phyloP scores from a whole-genome alignment of 768 basidiomycete genomes.

The Boletales sp. region DNA sequence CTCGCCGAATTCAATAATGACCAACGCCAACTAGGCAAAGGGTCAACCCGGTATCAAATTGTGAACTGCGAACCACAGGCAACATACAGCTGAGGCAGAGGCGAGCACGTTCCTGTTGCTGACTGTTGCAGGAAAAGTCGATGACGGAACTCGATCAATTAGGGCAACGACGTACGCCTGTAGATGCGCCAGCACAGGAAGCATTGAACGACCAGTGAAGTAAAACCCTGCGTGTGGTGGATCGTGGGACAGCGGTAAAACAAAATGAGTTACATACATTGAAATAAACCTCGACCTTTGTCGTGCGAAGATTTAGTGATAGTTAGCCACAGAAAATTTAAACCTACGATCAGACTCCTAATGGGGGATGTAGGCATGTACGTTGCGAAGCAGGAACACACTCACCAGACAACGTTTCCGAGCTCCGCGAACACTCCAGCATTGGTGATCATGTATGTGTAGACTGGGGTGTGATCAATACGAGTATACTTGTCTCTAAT shows the following conservation, averaged over 20 bases:
- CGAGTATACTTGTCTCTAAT: neutral
- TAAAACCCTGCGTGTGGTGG: conserved; percentile 28
- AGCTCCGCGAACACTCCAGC: conserved; percentile 32
- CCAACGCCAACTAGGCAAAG: conserved; percentile 22
- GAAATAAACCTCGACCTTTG: conserved; percentile 47
- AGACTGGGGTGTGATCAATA: conserved; percentile 33
- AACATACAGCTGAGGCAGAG: conserved; percentile 29
- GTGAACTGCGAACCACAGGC: neutral
- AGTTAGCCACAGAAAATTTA: neutral
- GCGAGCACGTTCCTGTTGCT: conserved; percentile 44
- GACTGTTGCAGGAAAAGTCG: conserved; percentile 31
- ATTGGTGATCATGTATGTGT: conserved; percentile 45
- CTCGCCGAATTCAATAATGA: conserved; percentile 39
- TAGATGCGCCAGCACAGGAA: conserved; percentile 52
- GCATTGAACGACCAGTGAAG: conserved; percentile 50
- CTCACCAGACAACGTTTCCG: conserved; percentile 40
- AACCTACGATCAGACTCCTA: conserved; percentile 24
- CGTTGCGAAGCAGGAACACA: neutral
- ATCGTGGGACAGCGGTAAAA: conserved; percentile 1
- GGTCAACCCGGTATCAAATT: neutral
- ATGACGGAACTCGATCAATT: neutral
- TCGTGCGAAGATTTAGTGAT: conserved; percentile 6
- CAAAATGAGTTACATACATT: conserved; percentile 29
- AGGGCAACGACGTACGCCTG: conserved; percentile 34
- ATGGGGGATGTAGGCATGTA: neutral